Evolutionary conservation across 129 eudicot genomes (phyloP).

Genomic region (Tanacetum coccineum): DNA sequence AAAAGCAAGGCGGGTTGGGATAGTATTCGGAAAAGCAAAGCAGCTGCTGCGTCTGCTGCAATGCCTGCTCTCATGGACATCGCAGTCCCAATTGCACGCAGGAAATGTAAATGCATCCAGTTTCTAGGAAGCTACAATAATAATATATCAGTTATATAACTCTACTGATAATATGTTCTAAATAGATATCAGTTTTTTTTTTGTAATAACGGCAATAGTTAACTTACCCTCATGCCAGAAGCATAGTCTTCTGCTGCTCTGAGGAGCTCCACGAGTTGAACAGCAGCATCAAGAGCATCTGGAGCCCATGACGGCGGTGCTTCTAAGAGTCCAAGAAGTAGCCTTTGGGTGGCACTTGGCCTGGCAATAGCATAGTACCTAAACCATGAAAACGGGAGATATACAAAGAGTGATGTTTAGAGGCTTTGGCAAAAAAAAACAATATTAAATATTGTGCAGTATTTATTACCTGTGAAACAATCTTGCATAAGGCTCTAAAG

Average conservation of each 20-base stretch:
- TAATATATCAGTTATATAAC: neutral
- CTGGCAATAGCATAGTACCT: conserved; percentile 96
- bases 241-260: conserved; percentile 99
- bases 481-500: conserved; percentile 94
- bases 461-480: conserved; percentile 47
- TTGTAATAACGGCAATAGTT: too few relatives aligned
- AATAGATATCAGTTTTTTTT: too few relatives aligned
- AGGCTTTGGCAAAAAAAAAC: too few relatives aligned
- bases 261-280: conserved; percentile 92
- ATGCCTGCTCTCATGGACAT: conserved; percentile 98
- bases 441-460: too few relatives aligned
- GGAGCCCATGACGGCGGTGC: conserved; percentile 99
- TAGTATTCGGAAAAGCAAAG: conserved; percentile 84
- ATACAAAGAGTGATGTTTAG: too few relatives aligned
- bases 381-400: too few relatives aligned
- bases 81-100: conserved; percentile 96
- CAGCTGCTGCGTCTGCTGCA: conserved; percentile 99
- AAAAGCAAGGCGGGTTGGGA: conserved; percentile 93
- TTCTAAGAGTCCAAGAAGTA: conserved; percentile 95
- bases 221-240: conserved; percentile 85
- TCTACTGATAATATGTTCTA: too few relatives aligned
- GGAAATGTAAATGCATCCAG: conserved; percentile 98
- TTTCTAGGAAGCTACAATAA: conserved; percentile 88
- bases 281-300: conserved; percentile 99
- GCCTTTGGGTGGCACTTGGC: conserved; percentile 98